phyloP scores from a whole-genome alignment of 2,329 filamentous ascomycete species.

The Albophoma yamanashiensis region DNA sequence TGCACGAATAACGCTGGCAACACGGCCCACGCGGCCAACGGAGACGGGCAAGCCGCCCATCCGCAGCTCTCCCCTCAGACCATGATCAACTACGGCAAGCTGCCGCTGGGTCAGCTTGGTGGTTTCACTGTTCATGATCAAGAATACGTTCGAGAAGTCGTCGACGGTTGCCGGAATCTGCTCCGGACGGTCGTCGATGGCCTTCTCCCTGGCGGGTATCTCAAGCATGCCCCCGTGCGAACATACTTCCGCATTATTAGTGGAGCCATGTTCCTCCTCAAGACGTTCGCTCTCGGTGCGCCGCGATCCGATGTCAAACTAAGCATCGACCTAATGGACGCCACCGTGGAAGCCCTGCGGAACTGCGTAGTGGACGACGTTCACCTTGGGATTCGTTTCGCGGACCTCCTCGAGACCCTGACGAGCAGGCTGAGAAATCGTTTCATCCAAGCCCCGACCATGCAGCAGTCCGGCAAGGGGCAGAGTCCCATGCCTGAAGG shows the following conservation, averaged over 20 bases:
- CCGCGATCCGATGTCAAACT: conserved; percentile 68
- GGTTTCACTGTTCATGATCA: conserved; percentile 57
- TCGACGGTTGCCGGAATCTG: conserved; percentile 68
- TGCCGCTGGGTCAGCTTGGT: conserved; percentile 53
- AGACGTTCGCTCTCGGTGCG: conserved; percentile 73
- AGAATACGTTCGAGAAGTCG: conserved; percentile 65
- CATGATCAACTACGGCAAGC: conserved; percentile 52
- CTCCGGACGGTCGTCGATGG: conserved; percentile 67
- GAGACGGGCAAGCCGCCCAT: conserved; percentile 16
- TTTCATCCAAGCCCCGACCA: conserved; percentile 56
- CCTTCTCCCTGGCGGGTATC: conserved; percentile 60
- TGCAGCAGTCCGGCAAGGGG: conserved; percentile 28
- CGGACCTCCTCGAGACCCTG: conserved; percentile 69
- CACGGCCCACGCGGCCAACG: conserved; percentile 25
- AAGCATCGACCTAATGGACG: conserved; percentile 65
- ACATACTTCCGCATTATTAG: conserved; percentile 83
- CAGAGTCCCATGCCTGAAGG: conserved; percentile 28
- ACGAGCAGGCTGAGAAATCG: conserved; percentile 63
- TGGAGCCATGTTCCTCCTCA: conserved; percentile 75
- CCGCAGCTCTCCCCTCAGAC: conserved; percentile 47
- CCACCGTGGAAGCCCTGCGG: conserved; percentile 61
- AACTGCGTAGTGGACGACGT: conserved; percentile 78
- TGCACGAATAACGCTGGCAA: conserved; percentile 65
- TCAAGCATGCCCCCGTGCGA: conserved; percentile 73
- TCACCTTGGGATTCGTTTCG: conserved; percentile 74